These are phyloP conservation scores for Leptographium procerum DNA, from an alignment of 2,329 filamentous ascomycete species.

Conservation along the genomic window DNA sequence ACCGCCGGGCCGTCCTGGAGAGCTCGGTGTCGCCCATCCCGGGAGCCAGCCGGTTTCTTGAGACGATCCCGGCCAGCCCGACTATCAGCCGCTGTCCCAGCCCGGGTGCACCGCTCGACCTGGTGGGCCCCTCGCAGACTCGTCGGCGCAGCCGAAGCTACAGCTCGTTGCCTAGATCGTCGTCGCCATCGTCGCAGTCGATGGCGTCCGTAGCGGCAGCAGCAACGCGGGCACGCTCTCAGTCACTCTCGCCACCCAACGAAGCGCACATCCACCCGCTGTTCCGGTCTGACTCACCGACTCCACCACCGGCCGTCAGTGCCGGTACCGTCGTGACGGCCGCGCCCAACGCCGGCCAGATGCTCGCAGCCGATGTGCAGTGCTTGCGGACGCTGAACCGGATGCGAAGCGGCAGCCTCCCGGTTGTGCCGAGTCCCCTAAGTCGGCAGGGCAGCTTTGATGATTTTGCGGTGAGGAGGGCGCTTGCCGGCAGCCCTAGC, in stretches of 20 bases:
- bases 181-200: conserved; percentile 17
- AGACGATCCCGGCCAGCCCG: conserved; percentile 60
- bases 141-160: conserved; percentile 38
- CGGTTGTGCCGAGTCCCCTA: conserved; percentile 35
- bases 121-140: conserved; percentile 33
- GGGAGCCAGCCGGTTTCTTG: conserved; percentile 36
- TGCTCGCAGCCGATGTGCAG: conserved; percentile 40
- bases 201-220: neutral
- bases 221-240: conserved; percentile 2
- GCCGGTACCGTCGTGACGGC: conserved; percentile 63
- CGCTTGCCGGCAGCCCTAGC: neutral
- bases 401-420: conserved; percentile 45
- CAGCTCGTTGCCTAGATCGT: conserved; percentile 31
- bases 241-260: conserved; percentile 21
- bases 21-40: conserved; percentile 30
- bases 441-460: conserved; percentile 39
- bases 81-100: conserved; percentile 54
- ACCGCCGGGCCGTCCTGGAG: conserved; percentile 45
- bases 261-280: conserved; percentile 69
- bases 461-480: conserved; percentile 22
- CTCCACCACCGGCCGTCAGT: conserved; percentile 46
- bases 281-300: conserved; percentile 61
- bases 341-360: conserved; percentile 54
- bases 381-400: conserved; percentile 40
- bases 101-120: conserved; percentile 47